These are phyloP conservation scores for Cyberlindnera galapagoensis DNA, from an alignment of 805 yeast genomes.

Conservation along the genomic window DNA sequence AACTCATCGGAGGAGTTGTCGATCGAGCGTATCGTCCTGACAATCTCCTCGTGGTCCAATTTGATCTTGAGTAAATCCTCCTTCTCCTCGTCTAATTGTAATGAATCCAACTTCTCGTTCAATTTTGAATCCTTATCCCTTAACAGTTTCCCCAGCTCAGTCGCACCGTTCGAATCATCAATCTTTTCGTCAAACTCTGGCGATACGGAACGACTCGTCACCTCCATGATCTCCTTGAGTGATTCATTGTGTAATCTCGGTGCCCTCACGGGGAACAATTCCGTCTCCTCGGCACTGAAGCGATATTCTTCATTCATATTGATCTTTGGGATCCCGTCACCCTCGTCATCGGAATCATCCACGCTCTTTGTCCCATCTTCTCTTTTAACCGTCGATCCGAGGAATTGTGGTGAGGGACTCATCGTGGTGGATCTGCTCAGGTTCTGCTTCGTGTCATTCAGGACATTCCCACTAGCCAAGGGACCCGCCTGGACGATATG, in stretches of 20 bases:
- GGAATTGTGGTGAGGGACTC: constrained; percentile 37
- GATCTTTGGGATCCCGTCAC: constrained; percentile 39
- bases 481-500: constrained; percentile 71
- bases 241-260: constrained; percentile 33
- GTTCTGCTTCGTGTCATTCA: constrained; percentile 14
- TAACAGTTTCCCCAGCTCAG: too few species aligned
- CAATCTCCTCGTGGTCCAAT: constrained; percentile 35
- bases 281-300: constrained; percentile 40
- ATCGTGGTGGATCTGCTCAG: constrained; percentile 21
- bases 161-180: too few species aligned
- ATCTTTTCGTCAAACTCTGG: constrained; percentile 11
- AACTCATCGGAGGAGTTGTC: constrained; percentile 29
- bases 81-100: constrained; percentile 27
- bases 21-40: constrained; percentile 20
- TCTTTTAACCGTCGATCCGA: constrained; percentile 29
- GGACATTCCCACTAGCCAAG: constrained; percentile 46
- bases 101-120: constrained; percentile 24
- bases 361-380: constrained; percentile 19
- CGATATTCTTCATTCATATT: constrained; percentile 59
- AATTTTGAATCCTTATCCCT: constrained; percentile 22
- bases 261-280: constrained; percentile 67
- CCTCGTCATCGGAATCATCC: constrained; percentile 36
- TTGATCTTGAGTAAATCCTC: constrained; percentile 30
- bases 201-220: constrained; percentile 18
- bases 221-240: constrained; percentile 5